Evolutionary conservation across 768 basidiomycete species (phyloP).

Genomic region (Ramaria sp.): DNA sequence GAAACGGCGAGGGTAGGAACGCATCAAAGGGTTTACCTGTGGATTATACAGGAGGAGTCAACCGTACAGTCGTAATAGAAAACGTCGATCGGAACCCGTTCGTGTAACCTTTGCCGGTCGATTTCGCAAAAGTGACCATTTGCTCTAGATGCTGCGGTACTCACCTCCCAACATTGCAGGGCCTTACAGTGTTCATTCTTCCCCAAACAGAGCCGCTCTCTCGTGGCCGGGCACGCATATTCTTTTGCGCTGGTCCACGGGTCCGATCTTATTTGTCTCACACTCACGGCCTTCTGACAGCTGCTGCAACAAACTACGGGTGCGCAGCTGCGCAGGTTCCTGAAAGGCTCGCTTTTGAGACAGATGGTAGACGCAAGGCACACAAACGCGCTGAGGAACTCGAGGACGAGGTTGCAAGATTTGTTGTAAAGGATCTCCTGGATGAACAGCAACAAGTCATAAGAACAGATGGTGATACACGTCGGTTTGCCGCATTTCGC

Average conservation of each 20-base stretch:
- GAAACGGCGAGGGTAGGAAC: neutral
- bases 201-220: conserved; percentile 59
- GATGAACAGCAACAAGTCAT: conserved; percentile 22
- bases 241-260: conserved; percentile 76
- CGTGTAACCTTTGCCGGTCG: conserved; percentile 19
- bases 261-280: conserved; percentile 51
- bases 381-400: conserved; percentile 62
- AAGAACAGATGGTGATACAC: conserved; percentile 13
- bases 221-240: conserved; percentile 56
- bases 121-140: neutral
- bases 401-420: conserved; percentile 49
- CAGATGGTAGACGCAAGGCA: conserved; percentile 54
- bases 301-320: conserved; percentile 49
- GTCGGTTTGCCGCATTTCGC: conserved; percentile 4
- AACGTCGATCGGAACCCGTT: conserved; percentile 74
- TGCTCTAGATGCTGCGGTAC: conserved; percentile 64
- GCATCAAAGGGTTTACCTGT: conserved; percentile 40
- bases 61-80: conserved; percentile 74
- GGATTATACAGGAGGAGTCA: conserved; percentile 69
- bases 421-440: conserved; percentile 32
- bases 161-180: conserved; percentile 68
- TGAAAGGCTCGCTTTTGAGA: conserved; percentile 53
- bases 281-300: conserved; percentile 43
- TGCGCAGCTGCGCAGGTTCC: conserved; percentile 58
- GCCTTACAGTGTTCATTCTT: conserved; percentile 60